These are phyloP conservation scores for Haplosporangium sp. DNA, from an alignment of 371 early-diverging fungal species.

Conservation along the genomic window DNA sequence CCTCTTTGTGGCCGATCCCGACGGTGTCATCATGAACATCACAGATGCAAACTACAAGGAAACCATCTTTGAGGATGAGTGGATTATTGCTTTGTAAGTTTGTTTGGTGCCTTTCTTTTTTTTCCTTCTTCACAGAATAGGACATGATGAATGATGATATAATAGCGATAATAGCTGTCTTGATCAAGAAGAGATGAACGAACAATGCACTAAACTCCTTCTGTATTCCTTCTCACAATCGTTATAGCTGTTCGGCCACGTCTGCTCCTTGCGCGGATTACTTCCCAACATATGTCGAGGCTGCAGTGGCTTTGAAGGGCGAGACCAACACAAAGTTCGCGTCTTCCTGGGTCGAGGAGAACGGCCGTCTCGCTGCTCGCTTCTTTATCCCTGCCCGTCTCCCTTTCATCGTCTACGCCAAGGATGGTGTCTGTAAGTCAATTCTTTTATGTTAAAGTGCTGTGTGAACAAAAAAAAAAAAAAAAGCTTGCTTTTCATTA, in stretches of 20 bases:
- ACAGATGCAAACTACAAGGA: conserved; percentile 46
- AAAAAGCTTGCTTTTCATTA: background rate
- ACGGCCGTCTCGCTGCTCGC: conserved; percentile 39
- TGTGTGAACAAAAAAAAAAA: no score
- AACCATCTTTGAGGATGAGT: conserved; percentile 40
- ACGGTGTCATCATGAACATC: conserved; percentile 22
- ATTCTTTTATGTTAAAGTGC: no score
- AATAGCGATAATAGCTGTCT: no score
- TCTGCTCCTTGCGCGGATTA: conserved; percentile 40
- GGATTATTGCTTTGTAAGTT: conserved; percentile 51
- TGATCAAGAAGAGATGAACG: background rate
- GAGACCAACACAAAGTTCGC: conserved; percentile 41
- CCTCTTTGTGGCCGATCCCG: conserved; percentile 22
- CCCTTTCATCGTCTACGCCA: conserved; percentile 48
- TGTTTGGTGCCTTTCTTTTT: background rate
- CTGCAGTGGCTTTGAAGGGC: conserved; percentile 28
- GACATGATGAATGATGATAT: no score
- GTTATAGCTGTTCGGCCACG: conserved; percentile 24
- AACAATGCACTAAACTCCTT: background rate
- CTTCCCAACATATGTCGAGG: conserved; percentile 43
- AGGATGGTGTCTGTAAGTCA: conserved; percentile 50
- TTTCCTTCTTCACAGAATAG: no score
- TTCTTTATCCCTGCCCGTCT: conserved; percentile 53
- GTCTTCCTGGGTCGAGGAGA: conserved; percentile 50
- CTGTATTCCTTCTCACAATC: background rate